Evolutionary conservation across 148 eudicot species (phyloP), one percentile per base, ranked within the genome.

Genomic region (Silene conica): DNA sequence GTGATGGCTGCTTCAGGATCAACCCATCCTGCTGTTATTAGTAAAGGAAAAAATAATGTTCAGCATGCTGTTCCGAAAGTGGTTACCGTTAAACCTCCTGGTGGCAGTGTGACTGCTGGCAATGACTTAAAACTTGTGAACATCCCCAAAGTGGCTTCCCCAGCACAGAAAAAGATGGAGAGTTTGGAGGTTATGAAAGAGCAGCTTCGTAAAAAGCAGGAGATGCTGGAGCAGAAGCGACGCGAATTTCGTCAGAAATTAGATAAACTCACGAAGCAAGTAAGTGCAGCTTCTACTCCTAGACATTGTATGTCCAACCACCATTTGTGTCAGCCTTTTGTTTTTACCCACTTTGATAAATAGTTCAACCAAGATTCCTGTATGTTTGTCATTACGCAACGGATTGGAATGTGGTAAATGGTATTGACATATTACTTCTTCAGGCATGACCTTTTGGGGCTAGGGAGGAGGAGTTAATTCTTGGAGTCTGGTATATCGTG

Each of bases 121-220:
- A 84, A 75, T 84, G 86, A 82, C 31, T 81, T 71, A 25, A 87
- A 87, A 78, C 77, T 71, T 61, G 25, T 71, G 69, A 86, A 78
- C 79, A 78, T 88, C 61, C 83, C 87, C 19, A 87, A 84, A 78
- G 78, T 77, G 45, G 70, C 86, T 26, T 85, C 89, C 54, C 77
- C 81, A 31, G 77, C 64, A 73, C 96, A 81, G 71, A 94, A 93
- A 80, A 90, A 92, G 80, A 75, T 85, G 84, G 97, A 89, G 80
- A 89, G 45, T 78, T 81, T 88, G 78, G 96, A 85, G 85, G 70
- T 81, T 63, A 71, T 94, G 87, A 88, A 87, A 85, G 96, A 94
- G 88, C 89, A 91, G 84, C 82, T 94, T 41, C 98, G 93, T 62
- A 88, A 85, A 84, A 94, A 90, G 84, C 98, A 94, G 85, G 96